These are phyloP conservation scores for Fusarium sulawesiense DNA, from an alignment of 2,329 filamentous ascomycete species.

Conservation along the genomic window DNA sequence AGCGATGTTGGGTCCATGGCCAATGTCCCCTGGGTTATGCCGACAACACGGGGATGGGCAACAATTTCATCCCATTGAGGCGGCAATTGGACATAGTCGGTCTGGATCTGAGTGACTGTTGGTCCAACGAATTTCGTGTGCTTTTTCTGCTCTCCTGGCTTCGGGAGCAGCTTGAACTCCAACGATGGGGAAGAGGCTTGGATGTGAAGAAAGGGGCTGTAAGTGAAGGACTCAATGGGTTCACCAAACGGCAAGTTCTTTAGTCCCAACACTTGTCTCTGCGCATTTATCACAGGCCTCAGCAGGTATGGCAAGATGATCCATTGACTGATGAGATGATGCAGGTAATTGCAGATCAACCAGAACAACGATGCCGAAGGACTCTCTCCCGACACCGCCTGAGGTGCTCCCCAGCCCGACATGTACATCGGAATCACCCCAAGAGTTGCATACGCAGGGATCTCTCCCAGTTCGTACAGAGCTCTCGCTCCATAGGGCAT, in stretches of 20 bases:
- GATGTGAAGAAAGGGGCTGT: constrained; percentile 54
- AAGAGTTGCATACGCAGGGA: constrained; percentile 52
- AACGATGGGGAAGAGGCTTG: constrained; percentile 51
- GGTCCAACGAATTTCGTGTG: constrained; percentile 51
- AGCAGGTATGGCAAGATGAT: constrained; percentile 45
- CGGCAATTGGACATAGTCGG: constrained; percentile 41
- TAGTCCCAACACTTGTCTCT: constrained; percentile 48
- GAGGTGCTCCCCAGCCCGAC: constrained; percentile 46
- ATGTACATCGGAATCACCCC: constrained; percentile 55
- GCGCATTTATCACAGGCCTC: constrained; percentile 47
- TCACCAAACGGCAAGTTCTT: constrained; percentile 46
- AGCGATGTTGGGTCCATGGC: constrained; percentile 52
- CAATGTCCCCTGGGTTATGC: constrained; percentile 54
- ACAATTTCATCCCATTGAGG: constrained; percentile 50
- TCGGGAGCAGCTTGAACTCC: constrained; percentile 48
- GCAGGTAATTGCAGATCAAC: constrained; percentile 44
- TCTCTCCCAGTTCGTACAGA: constrained; percentile 50
- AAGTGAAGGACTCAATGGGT: constrained; percentile 49
- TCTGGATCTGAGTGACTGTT: constrained; percentile 44
- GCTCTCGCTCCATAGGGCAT: constrained; percentile 53
- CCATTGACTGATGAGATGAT: constrained; percentile 46
- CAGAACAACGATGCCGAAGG: constrained; percentile 47
- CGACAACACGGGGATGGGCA: constrained; percentile 47
- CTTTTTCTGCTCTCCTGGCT: constrained; percentile 29
- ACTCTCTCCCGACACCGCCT: constrained; percentile 48